Base-by-base conservation (phyloP, 2,329 filamentous ascomycete species). In the Phialophora tarda region DNA sequence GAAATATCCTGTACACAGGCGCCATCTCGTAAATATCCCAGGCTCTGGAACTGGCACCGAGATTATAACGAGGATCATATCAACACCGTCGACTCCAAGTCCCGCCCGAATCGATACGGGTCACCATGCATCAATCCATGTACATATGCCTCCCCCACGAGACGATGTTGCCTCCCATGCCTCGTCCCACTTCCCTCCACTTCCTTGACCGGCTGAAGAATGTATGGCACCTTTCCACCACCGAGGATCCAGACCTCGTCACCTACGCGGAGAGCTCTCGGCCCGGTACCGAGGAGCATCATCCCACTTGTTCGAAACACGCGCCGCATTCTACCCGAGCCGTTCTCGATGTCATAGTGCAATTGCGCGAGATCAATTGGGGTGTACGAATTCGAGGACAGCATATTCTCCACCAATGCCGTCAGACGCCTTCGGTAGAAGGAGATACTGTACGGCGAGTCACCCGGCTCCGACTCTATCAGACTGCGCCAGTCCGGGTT, bases 111-210 rank as follows among this genome's bases (percentile, higher is more conserved):
- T n/a, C 62, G 41, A n/a, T 24, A 14, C 23, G 62, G 62, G 44
- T 59, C 34, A 17, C 59, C 64, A 28, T 59, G 59, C 59, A 66
- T 66, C 21, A 66, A 30, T 32, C 54, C 64, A 48, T 66, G 64
- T 17, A 66, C 64, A 55, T 65, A 65, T 23, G 64, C 64, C 23
- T 66, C 64, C 14, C 64, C 59, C 24, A 66, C 41, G 11, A 66
- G 53, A 17, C 62, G 56, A 59, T 59, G 56, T 47, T 23, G 44
- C 23, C 53, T 32, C 17, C 24, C 34, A 24, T 24, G 7, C 2
- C 24, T 23, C 11, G 38, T 51, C 23, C 24, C 55, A 3, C 17
- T 14, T 26, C 28, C 30, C 32, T 41, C 12, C 12, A 23, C 17
- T 17, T 24, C 23, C 3, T 41, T 41, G n/a, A 62, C 59, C 26